Evolutionary conservation across 2,329 filamentous ascomycete species (phyloP).

Genomic region (Fusarium devonianum): DNA sequence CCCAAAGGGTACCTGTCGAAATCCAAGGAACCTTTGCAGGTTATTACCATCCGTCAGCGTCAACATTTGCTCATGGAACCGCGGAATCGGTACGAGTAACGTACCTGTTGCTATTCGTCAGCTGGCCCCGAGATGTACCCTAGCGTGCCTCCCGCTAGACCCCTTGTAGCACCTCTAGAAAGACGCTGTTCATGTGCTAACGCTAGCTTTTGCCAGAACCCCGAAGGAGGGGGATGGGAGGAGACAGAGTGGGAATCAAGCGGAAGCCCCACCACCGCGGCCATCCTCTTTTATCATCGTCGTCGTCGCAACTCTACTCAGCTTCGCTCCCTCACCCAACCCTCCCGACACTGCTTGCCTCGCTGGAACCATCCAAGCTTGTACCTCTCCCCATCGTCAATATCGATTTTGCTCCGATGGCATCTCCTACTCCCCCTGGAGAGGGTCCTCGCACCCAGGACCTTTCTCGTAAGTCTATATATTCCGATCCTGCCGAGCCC

Average conservation of each 20-base stretch:
- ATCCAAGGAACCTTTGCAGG: not conserved
- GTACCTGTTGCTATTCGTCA: slow-evolving; percentile 9
- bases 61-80: slow-evolving; percentile 9
- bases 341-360: slow-evolving; percentile 24
- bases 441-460: slow-evolving; percentile 32
- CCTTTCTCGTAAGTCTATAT: slow-evolving; percentile 37
- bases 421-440: slow-evolving; percentile 27
- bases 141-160: slow-evolving; percentile 32
- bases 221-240: slow-evolving; percentile 17
- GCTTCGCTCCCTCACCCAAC: slow-evolving; percentile 34
- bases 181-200: slow-evolving; percentile 11
- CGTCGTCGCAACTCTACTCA: slow-evolving; percentile 36
- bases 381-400: slow-evolving; percentile 18
- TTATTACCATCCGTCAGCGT: not conserved
- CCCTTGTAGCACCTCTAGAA: slow-evolving; percentile 28
- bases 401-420: slow-evolving; percentile 29
- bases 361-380: slow-evolving; percentile 21
- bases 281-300: slow-evolving; percentile 41
- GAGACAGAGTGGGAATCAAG: slow-evolving; percentile 11
- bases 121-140: slow-evolving; percentile 20
- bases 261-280: slow-evolving; percentile 39
- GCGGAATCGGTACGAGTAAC: not conserved
- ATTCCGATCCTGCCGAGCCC: slow-evolving; percentile 37
- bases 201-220: slow-evolving; percentile 11
- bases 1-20: not conserved